Evolutionary conservation across 2,329 filamentous ascomycete genomes (phyloP), one percentile per base, ranked within the genome.

Genomic region (Pseudopithomyces maydicus): DNA sequence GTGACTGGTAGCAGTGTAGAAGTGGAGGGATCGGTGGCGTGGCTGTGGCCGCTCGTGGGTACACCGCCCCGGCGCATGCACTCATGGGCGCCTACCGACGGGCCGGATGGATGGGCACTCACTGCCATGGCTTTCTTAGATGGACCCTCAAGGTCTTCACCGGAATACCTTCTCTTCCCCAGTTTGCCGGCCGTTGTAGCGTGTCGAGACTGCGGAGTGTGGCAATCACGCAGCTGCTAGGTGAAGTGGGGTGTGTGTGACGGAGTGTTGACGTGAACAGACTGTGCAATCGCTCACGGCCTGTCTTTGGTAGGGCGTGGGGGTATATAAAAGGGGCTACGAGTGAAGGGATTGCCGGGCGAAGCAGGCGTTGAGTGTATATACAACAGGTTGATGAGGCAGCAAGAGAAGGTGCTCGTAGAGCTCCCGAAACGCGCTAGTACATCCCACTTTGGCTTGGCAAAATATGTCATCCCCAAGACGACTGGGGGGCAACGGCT

Each of bases 101-200:
- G 23, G 42, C 32, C 42, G 41, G 35, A 51, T 54, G 42, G 43
- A 46, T 11, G 35, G 44, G 4, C 22, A 74, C 75, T 67, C 67
- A 77, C 75, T 59, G 74, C 67, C 76, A 78, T 78, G 59, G 57
- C 65, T 73, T 76, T 77, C 67, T 77, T 77, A 49, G 63, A 57
- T 56, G 74, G 75, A 71, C 70, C 65, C 67, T 72, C 70, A 67
- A 67, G 66, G 74, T 75, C 74, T 71, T 74, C 71, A 64, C 63
- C 66, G 55, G 66, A 70, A 59, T 64, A 63, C 68, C 70, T 77
- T 70, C 76, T 73, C 70, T 78, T 77, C 74, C 74, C 74, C 76
- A 78, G 75, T 69, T 77, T 78, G 76, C 67, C 73, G 72, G 63
- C 69, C 65, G 58, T 60, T 56, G 58, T 44, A 56, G 44, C 65